These are phyloP conservation scores for Curvularia hawaiiensis DNA, from an alignment of 2,329 filamentous ascomycete genomes.

Conservation along the genomic window DNA sequence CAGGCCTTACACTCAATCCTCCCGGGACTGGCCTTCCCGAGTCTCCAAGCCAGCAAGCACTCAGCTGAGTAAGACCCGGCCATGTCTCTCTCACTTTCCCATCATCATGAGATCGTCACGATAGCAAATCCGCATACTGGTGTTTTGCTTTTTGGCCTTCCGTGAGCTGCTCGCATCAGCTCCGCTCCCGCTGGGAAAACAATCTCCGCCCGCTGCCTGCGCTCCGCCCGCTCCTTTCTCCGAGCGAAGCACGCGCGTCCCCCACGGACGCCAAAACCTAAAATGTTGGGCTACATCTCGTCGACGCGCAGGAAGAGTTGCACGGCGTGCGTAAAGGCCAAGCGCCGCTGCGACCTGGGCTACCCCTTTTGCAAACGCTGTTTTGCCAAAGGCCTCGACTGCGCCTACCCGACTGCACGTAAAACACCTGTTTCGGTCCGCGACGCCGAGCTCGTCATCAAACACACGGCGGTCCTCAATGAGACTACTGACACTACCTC, in stretches of 20 bases:
- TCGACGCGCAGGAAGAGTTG: slow-evolving; percentile 41
- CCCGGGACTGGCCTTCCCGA: background rate
- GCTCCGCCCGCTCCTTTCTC: background rate
- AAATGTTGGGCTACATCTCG: slow-evolving; percentile 40
- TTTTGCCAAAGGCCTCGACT: slow-evolving; percentile 34
- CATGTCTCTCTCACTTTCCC: background rate
- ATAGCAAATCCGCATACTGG: too few species aligned
- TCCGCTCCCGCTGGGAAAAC: background rate
- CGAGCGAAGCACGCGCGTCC: background rate
- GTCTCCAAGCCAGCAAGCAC: too few species aligned
- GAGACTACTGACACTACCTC: slow-evolving; percentile 3
- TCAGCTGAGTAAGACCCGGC: background rate
- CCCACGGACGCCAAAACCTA: background rate
- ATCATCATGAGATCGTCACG: background rate
- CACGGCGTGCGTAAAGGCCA: slow-evolving; percentile 35
- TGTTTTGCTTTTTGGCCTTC: slow-evolving; percentile 1
- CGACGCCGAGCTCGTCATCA: slow-evolving; percentile 35
- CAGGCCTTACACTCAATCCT: background rate
- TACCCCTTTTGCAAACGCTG: slow-evolving; percentile 39
- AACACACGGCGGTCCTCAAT: slow-evolving; percentile 25
- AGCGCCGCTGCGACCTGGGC: slow-evolving; percentile 39
- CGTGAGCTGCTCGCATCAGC: background rate
- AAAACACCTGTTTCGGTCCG: slow-evolving; percentile 15
- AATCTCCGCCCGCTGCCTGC: background rate
- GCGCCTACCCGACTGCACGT: slow-evolving; percentile 31